Base-by-base conservation (phyloP, 2,329 filamentous ascomycete genomes). In the Fusarium poae region DNA sequence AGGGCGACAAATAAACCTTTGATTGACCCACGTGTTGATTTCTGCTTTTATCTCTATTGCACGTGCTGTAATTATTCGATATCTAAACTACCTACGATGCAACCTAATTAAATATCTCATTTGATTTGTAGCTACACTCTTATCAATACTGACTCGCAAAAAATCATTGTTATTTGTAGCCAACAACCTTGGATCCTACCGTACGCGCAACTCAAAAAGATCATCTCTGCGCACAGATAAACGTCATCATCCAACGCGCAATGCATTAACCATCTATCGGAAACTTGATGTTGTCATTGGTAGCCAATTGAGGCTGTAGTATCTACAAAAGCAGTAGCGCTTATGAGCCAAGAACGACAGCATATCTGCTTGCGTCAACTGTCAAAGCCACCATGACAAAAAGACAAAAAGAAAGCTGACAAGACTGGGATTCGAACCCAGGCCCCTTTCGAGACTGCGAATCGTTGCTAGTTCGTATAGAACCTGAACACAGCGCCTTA, bases 401-500 rank as follows among this genome's bases (percentile, higher is more conserved):
- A 5, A 11, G 4, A 12, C 12, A 63, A 63, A 63, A 63, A 64
- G 13, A 30, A 43, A 35, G 9, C 11, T 63, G 60, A 63, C 57
- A 63, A 63, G 57, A 63, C 60, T 63, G 60, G 60, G 60, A 63
- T 62, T 63, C 60, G 60, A 63, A 63, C 60, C 59, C 59, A 62
- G 59, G 59, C 59, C 59, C 57, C 59, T 62, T 62, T 62, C 59
- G 60, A 62, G 60, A 63, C 60, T 63, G 60, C 60, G 60, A 63
- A 62, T 62, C 60, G 60, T 56, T 10, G 16, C 57, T 63, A 56
- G 60, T 63, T 62, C 57, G 1, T 12, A 49, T 63, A 5, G 49
- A 63, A 63, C 60, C 60, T 63, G 60, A 63, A 63, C 60, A 63
- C 60, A 63, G 58, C 60, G 60, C 60, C 60, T 63, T 63, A 63